Evolutionary conservation across 31 red algal genomes (phyloP).

Genomic region (Porphyra umbilicalis): DNA sequence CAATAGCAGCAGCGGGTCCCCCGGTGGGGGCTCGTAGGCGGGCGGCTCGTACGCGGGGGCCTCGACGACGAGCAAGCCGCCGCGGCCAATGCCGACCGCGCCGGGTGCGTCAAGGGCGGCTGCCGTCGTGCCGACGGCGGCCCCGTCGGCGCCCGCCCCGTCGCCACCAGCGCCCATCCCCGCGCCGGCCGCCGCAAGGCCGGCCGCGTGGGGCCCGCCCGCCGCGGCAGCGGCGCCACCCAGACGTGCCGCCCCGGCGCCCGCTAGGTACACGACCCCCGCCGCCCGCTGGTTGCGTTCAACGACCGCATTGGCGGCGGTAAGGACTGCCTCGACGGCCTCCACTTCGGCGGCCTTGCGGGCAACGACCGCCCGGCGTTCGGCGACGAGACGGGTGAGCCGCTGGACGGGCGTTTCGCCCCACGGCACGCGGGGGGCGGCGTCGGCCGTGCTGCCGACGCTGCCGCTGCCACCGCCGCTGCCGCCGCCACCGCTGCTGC

Average conservation of each 20-base stretch:
- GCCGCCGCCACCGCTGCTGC: no score
- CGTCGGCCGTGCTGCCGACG: neutral
- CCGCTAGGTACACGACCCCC: neutral
- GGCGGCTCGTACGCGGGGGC: neutral
- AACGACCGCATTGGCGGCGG: neutral
- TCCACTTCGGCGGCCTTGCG: neutral
- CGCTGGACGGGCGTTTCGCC: neutral
- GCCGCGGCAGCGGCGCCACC: neutral
- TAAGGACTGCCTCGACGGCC: neutral
- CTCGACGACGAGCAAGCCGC: neutral
- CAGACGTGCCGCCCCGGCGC: neutral
- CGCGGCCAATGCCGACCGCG: neutral
- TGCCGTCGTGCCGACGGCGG: neutral
- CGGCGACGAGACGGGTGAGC: neutral
- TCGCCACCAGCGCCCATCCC: neutral
- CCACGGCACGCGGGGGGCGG: neutral
- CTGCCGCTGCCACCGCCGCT: no score
- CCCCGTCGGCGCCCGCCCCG: neutral
- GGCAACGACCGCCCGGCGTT: neutral
- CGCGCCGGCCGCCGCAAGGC: neutral
- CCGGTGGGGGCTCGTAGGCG: neutral
- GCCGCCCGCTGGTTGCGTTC: neutral
- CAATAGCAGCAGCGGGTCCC: neutral
- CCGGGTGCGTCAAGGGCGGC: neutral
- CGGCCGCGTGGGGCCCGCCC: neutral